A percentile compares a stretch with the other conserved stretches of the same genome.
These are phyloP conservation scores for Penicillium soppii DNA, from an alignment of 495 filamentous ascomycete species.

Conservation along the genomic window DNA sequence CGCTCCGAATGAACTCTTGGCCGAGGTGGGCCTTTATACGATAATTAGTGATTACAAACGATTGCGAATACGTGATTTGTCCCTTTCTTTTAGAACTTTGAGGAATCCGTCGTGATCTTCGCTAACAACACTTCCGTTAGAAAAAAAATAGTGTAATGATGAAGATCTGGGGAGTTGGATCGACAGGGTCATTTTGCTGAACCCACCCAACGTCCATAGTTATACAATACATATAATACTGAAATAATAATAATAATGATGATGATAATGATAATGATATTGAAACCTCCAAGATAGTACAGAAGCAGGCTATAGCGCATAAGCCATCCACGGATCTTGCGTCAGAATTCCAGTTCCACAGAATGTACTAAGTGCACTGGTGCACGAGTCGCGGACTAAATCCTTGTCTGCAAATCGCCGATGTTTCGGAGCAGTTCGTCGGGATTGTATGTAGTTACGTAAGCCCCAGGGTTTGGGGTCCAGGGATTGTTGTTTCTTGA, in stretches of 20 bases:
- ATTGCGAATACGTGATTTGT: constrained; percentile 9
- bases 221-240: too few species aligned
- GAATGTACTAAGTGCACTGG: neutral
- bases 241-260: too few species aligned
- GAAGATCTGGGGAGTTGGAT: neutral
- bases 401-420: neutral
- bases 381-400: neutral
- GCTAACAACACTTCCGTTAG: neutral
- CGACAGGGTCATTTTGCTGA: neutral
- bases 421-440: neutral
- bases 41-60: neutral
- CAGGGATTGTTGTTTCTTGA: constrained; percentile 5
- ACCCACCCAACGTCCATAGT: too few species aligned
- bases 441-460: neutral
- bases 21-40: constrained; percentile 1
- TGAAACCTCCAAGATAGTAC: too few species aligned
- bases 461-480: neutral
- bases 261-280: too few species aligned
- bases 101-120: neutral
- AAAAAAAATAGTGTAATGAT: neutral
- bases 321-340: too few species aligned
- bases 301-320: too few species aligned
- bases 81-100: neutral
- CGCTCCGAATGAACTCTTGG: constrained; percentile 4
- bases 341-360: neutral